A percentile compares a stretch with the other conserved stretches of the same genome.
Conservation (phyloP, 2,329 filamentous ascomycete species). For the Fusarium kyushuense region DNA sequence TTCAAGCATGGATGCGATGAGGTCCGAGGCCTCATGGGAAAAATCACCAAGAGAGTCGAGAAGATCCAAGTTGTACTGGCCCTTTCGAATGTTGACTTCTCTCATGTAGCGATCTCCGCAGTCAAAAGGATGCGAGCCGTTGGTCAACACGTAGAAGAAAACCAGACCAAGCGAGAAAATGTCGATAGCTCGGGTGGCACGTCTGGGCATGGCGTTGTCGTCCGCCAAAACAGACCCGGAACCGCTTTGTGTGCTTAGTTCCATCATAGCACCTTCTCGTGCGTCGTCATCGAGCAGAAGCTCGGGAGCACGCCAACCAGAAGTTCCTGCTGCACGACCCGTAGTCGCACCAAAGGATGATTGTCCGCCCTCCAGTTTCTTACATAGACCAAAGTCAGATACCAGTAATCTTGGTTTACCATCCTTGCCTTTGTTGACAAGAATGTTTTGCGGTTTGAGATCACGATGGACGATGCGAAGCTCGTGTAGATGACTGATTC, state of each 20-base stretch:
- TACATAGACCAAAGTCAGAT: slow-evolving; percentile 97
- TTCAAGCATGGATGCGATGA: slow-evolving; percentile 83
- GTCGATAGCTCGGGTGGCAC: slow-evolving; percentile 94
- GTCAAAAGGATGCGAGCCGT: slow-evolving; percentile 92
- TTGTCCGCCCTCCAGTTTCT: slow-evolving; percentile 94
- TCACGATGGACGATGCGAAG: slow-evolving; percentile 97
- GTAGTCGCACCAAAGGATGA: slow-evolving; percentile 96
- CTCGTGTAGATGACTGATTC: slow-evolving; percentile 88
- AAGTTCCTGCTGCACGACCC: slow-evolving; percentile 90
- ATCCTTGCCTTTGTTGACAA: slow-evolving; percentile 80
- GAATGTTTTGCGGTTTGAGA: slow-evolving; percentile 96
- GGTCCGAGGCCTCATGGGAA: slow-evolving; percentile 85
- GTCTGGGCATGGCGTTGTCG: slow-evolving; percentile 72
- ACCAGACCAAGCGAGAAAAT: slow-evolving; percentile 97
- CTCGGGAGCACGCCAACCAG: slow-evolving; percentile 96
- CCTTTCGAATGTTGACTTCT: slow-evolving; percentile 97
- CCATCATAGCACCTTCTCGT: slow-evolving; percentile 61
- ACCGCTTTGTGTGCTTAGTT: slow-evolving; percentile 69
- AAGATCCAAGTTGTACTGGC: slow-evolving; percentile 77
- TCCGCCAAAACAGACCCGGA: slow-evolving; percentile 69
- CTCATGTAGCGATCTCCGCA: slow-evolving; percentile 95
- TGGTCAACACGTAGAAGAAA: slow-evolving; percentile 99
- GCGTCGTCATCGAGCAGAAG: slow-evolving; percentile 84
- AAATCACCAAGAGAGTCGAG: slow-evolving; percentile 85
- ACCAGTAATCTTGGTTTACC: slow-evolving; percentile 87